A percentile compares a stretch with the other conserved stretches of the same genome.
These are phyloP conservation scores for Skeletonema tropicum DNA, from an alignment of 108 stramenopile species.

Conservation along the genomic window DNA sequence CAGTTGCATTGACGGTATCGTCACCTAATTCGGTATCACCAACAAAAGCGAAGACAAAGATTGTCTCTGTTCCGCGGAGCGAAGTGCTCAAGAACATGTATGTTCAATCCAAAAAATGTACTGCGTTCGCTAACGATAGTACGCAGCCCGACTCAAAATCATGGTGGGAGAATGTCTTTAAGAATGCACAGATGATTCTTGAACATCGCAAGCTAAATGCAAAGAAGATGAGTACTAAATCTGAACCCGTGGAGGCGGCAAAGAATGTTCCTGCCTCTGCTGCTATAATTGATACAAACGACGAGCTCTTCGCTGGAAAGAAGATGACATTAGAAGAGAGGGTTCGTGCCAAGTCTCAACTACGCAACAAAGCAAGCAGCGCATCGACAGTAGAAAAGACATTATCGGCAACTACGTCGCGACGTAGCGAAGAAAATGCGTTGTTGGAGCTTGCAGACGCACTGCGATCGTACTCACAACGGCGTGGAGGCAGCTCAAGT, in stretches of 20 bases:
- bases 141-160: background rate
- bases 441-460: conserved; percentile 28
- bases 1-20: background rate
- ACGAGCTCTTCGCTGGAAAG: background rate
- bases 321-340: conserved; percentile 27
- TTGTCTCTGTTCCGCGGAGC: background rate
- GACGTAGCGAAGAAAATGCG: conserved; percentile 3
- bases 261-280: background rate
- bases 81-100: conserved; percentile 21
- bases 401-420: background rate
- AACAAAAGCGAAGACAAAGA: background rate
- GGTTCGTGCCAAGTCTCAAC: conserved; percentile 7
- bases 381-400: background rate
- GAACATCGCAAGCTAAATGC: conserved; percentile 3
- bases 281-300: background rate
- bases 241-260: background rate
- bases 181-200: conserved; percentile 8
- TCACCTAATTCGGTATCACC: background rate
- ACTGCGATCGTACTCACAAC: conserved; percentile 15
- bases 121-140: background rate
- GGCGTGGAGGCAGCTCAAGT: background rate
- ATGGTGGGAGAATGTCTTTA: conserved; percentile 5
- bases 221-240: background rate
- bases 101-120: conserved; percentile 4
- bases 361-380: background rate